Evolutionary conservation across 2,329 filamentous ascomycete genomes (phyloP).

Genomic region (Clarireedia homoeocarpa): DNA sequence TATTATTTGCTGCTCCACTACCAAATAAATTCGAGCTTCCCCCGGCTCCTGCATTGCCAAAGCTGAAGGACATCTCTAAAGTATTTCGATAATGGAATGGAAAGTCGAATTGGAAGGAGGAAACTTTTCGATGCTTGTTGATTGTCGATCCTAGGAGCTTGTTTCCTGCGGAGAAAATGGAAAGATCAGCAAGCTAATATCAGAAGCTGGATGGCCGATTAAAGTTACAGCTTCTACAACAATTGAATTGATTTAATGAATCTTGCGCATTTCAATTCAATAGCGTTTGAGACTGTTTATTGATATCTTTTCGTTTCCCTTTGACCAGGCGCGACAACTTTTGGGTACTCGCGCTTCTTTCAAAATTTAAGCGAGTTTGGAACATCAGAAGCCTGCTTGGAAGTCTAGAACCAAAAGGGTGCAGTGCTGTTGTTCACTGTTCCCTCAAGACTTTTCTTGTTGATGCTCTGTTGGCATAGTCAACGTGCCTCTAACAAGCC

Average conservation of each 20-base stretch:
- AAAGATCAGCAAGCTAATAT: constrained; percentile 1
- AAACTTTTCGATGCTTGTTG: constrained; percentile 4
- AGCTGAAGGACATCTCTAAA: constrained; percentile 27
- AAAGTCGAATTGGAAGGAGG: not conserved
- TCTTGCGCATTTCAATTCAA: constrained; percentile 13
- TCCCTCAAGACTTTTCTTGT: not conserved
- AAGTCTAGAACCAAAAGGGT: constrained; percentile 2
- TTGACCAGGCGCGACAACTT: constrained; percentile 6
- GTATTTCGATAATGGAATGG: not conserved
- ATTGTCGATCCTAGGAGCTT: not conserved
- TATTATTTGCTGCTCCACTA: constrained; percentile 1
- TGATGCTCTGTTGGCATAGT: not conserved
- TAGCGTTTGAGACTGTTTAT: constrained; percentile 11
- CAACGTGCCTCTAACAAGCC: not conserved
- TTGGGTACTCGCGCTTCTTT: constrained; percentile 5
- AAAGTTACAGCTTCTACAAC: constrained; percentile 11
- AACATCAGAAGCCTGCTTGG: constrained; percentile 1
- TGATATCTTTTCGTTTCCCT: constrained; percentile 8
- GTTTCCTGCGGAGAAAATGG: not conserved
- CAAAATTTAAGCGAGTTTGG: constrained; percentile 9
- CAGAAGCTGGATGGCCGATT: not conserved
- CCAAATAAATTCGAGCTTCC: not conserved
- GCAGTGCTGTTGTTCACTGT: constrained; percentile 1
- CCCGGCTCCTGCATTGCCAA: constrained; percentile 23
- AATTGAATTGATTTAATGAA: constrained; percentile 5